Percentiles rank a stretch among this genome's conserved stretches.
Evolutionary conservation across 2,329 filamentous ascomycete species (phyloP).

Genomic region (Mycogone perniciosa): DNA sequence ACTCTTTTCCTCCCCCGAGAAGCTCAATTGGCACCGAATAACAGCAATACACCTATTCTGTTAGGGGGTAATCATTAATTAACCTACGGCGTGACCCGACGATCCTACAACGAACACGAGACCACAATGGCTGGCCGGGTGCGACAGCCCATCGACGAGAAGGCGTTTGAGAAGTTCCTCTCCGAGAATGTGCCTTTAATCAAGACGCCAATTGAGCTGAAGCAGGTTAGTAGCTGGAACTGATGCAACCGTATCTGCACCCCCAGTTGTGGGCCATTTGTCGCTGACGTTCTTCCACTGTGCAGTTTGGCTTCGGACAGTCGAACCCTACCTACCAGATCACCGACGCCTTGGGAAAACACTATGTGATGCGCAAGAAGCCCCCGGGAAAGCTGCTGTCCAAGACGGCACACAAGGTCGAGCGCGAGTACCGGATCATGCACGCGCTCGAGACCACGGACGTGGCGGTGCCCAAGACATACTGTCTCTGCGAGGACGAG

Average conservation of each 20-base stretch:
- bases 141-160: constrained; percentile 82
- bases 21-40: too few relatives aligned
- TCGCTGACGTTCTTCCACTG: constrained; percentile 8
- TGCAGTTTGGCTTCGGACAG: constrained; percentile 90
- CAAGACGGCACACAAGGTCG: constrained; percentile 91
- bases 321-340: constrained; percentile 96
- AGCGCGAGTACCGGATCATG: constrained; percentile 90
- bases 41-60: too few relatives aligned
- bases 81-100: not conserved
- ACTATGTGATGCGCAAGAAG: constrained; percentile 94
- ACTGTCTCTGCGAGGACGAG: constrained; percentile 79
- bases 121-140: constrained; percentile 73
- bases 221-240: constrained; percentile 58
- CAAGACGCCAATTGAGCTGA: constrained; percentile 73
- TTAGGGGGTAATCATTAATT: not conserved
- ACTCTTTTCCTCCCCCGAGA: not conserved
- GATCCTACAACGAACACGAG: not conserved
- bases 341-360: constrained; percentile 60
- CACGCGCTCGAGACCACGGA: constrained; percentile 71
- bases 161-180: constrained; percentile 74
- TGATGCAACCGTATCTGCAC: not conserved
- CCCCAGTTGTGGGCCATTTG: not conserved
- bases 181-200: constrained; percentile 73
- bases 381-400: constrained; percentile 90
- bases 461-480: constrained; percentile 78